A percentile compares a stretch with the other conserved stretches of the same genome.
These are phyloP conservation scores for Calonectria honghensis DNA, from an alignment of 2,329 filamentous ascomycete species.

Conservation along the genomic window DNA sequence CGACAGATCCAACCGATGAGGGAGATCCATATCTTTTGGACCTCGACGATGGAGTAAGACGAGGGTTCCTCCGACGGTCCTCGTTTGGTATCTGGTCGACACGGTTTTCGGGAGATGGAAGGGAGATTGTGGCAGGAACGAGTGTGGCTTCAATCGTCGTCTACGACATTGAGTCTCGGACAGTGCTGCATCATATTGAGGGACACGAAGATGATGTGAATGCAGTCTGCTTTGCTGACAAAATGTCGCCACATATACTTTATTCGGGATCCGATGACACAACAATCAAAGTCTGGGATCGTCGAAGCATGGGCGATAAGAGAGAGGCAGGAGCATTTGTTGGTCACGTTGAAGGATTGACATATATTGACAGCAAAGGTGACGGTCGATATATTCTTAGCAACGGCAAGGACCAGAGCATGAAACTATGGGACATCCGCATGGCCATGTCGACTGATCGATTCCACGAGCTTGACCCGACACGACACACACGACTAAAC, in stretches of 20 bases:
- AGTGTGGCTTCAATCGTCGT: conserved; percentile 87
- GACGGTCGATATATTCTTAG: conserved; percentile 89
- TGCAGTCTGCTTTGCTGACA: conserved; percentile 96
- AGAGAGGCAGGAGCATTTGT: conserved; percentile 81
- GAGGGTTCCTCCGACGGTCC: conserved; percentile 55
- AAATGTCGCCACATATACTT: conserved; percentile 90
- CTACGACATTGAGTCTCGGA: conserved; percentile 91
- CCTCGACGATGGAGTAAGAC: conserved; percentile 65
- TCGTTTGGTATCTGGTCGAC: conserved; percentile 88
- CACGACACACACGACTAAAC: conserved; percentile 71
- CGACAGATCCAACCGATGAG: conserved; percentile 88
- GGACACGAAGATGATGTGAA: conserved; percentile 95
- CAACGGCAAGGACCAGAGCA: conserved; percentile 96
- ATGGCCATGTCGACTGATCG: conserved; percentile 87
- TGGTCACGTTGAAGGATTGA: conserved; percentile 80
- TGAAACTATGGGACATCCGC: conserved; percentile 97
- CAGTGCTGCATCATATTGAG: conserved; percentile 82
- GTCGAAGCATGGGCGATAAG: conserved; percentile 91
- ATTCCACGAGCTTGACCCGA: conserved; percentile 74
- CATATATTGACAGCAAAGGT: conserved; percentile 82
- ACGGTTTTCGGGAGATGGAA: conserved; percentile 92
- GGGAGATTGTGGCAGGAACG: conserved; percentile 93
- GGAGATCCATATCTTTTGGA: conserved; percentile 89
- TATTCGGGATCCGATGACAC: conserved; percentile 97
- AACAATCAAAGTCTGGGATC: conserved; percentile 96